Evolutionary conservation across 495 filamentous ascomycete species (phyloP), one percentile per base, ranked within the genome.

Genomic region (Wilcoxina mikolae): DNA sequence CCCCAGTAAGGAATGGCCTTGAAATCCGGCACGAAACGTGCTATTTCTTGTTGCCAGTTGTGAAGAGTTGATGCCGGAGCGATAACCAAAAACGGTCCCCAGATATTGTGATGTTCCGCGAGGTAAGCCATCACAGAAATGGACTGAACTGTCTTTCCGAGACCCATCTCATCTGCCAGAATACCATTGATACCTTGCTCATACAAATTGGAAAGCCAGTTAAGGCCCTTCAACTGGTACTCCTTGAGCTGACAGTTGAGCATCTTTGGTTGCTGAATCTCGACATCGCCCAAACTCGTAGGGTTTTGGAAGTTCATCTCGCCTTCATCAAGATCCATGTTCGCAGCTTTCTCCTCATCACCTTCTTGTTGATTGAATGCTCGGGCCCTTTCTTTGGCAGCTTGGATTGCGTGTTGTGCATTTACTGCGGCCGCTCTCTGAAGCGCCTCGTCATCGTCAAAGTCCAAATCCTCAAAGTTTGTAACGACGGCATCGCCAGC

Each of bases 281-380:
- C 85, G 60, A 94, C 86, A 62, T 86, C 87, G 57, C 87, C 88
- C 68, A 99, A 76, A 62, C 88, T 87, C 3, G 88, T 87, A 3
- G 91, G 91, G 67, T 99, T 96, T 71, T 99, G 91, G 78, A 99
- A 99, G 70, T 96, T 96, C 84, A 99, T 84, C 69, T 99, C 91
- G 51, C 87, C 90, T 54, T 82, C 83, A 56, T 85, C 82, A 60
- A 83, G 71, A 47, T 79, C 72, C 44, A 68, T 68, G 49, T 70
- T 72, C 26, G 76, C 68, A 17, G 54, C 48, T 59, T 54, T 74
- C 52, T 74, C 71, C 12, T 74, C 69, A 3, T 70, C 72, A 18
- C 76, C 70, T 25, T 78, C 74, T 22, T 76, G 74, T 56, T 80
- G 76, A 71, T 95, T 91, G 73, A 99, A 99, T 10, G 87, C 82